Percentiles rank a stretch among this genome's conserved stretches.
These are phyloP conservation scores for Coemansia sp. DNA, from an alignment of 192 early-diverging fungal species.

Conservation along the genomic window DNA sequence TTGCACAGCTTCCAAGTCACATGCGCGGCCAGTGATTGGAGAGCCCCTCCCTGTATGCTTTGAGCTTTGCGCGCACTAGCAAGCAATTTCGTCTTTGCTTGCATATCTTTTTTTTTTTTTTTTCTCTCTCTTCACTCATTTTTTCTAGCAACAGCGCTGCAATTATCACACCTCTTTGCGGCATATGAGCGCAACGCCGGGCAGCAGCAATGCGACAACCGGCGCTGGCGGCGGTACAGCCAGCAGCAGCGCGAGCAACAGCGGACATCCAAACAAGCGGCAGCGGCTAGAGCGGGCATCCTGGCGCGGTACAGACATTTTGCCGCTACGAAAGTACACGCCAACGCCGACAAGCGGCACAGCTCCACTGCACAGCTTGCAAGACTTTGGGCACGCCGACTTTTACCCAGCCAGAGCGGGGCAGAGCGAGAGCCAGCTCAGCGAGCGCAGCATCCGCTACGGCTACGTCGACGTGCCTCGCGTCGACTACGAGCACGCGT, in stretches of 20 bases:
- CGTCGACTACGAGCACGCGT: conserved; percentile 39
- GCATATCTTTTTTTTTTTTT: background rate
- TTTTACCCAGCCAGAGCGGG: conserved; percentile 56
- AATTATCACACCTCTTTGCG: too few species aligned
- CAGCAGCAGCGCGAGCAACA: background rate
- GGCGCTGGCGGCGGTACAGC: background rate
- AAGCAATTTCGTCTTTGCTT: background rate
- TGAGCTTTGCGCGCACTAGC: background rate
- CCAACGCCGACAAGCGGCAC: conserved; percentile 30
- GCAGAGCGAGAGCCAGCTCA: conserved; percentile 55
- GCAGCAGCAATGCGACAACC: conserved; percentile 5
- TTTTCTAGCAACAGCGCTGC: too few species aligned
- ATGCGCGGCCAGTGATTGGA: conserved; percentile 1
- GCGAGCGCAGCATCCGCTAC: conserved; percentile 61
- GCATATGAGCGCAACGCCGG: conserved; percentile 28
- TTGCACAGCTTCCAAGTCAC: too few species aligned
- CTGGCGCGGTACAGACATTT: conserved; percentile 23
- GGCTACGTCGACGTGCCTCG: conserved; percentile 59
- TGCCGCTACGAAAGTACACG: conserved; percentile 44
- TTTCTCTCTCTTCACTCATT: too few species aligned
- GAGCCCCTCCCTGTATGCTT: too few species aligned
- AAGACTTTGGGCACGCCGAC: conserved; percentile 40
- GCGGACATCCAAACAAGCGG: conserved; percentile 10
- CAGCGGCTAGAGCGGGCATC: conserved; percentile 13
- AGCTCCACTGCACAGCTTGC: conserved; percentile 26